Base-by-base conservation (phyloP, 169 alveolate species). In the Babesia ovata region DNA sequence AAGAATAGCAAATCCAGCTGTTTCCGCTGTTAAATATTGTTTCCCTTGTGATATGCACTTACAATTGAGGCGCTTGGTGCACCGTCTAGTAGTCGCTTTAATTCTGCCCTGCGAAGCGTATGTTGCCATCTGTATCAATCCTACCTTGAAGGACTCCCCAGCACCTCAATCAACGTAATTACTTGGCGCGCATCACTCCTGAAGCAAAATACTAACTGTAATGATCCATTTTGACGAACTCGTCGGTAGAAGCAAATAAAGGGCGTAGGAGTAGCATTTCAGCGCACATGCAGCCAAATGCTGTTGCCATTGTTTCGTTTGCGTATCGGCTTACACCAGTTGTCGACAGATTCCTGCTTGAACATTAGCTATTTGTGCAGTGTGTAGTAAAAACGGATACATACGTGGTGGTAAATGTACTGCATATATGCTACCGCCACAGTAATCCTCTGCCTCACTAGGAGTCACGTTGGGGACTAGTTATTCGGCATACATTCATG, bases 241-340 rank as follows among this genome's bases (percentile, higher is more conserved):
- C 69, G 4, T 62, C 75, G 44, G 7, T 28, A 42, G 87, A 60
- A 9, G 69, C 53, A 52, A 78, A 78, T 29, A 78, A 17, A n/a
- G 87, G 87, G 21, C 61, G 69, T 49, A 78, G 75, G 21, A 78
- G 69, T 6, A 78, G 58, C 62, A 78, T 56, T 61, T 78, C 87
- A 17, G 87, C 87, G 69, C 87, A 78, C n/a, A 78, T 78, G 67
- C 87, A 78, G 21, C 87, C 87, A 60, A 78, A 78, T 21, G 87
- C 87, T 78, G 56, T 17, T 8, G 13, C 14, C 9, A 14, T 44
- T 39, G 24, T 45, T 65, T 57, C 7, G 17, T 17, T 14, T 16
- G 29, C 8, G 28, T n/a, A 11, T 10, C 48, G 39, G 50, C 85
- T 46, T 78, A 78, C 87, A 78, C 87, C 87, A 78, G 26, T 63